A percentile compares a stretch with the other conserved stretches of the same genome.
These are phyloP conservation scores for Schwanniomyces sp. DNA, from an alignment of 805 yeast species.

Conservation along the genomic window DNA sequence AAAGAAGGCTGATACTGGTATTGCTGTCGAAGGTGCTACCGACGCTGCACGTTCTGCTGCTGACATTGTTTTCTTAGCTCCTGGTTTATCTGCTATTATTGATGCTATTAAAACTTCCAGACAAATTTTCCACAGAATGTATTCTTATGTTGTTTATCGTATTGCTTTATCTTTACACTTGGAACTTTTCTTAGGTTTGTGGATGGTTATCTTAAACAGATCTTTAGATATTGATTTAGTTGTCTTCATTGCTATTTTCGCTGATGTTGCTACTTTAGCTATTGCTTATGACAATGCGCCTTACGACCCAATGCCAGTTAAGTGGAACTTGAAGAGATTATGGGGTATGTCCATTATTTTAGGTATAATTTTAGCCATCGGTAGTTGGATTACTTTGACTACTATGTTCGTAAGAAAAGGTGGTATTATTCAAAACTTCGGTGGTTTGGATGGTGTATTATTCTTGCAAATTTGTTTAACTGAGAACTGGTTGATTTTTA, in stretches of 20 bases:
- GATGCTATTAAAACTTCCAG: slow-evolving; percentile 91
- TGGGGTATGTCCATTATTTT: slow-evolving; percentile 94
- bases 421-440: slow-evolving; percentile 95
- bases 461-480: slow-evolving; percentile 93
- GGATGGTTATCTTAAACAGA: slow-evolving; percentile 92
- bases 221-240: slow-evolving; percentile 86
- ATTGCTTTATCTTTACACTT: slow-evolving; percentile 93
- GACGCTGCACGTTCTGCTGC: slow-evolving; percentile 98
- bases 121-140: slow-evolving; percentile 99
- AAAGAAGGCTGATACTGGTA: slow-evolving; percentile 90
- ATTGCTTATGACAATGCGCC: slow-evolving; percentile 98
- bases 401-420: slow-evolving; percentile 88
- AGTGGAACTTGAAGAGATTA: slow-evolving; percentile 95
- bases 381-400: slow-evolving; percentile 93
- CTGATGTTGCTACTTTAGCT: slow-evolving; percentile 96
- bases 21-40: slow-evolving; percentile 98
- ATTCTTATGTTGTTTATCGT: slow-evolving; percentile 97
- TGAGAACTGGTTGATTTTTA: slow-evolving; percentile 96
- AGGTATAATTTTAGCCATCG: slow-evolving; percentile 84
- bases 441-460: slow-evolving; percentile 89
- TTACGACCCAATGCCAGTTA: slow-evolving; percentile 87
- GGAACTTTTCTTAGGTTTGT: slow-evolving; percentile 91
- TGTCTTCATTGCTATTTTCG: slow-evolving; percentile 96
- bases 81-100: slow-evolving; percentile 92
- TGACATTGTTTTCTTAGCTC: slow-evolving; percentile 90